Evolutionary conservation across 805 yeast genomes (phyloP).

Genomic region (Cyberlindnera sargentensis): DNA sequence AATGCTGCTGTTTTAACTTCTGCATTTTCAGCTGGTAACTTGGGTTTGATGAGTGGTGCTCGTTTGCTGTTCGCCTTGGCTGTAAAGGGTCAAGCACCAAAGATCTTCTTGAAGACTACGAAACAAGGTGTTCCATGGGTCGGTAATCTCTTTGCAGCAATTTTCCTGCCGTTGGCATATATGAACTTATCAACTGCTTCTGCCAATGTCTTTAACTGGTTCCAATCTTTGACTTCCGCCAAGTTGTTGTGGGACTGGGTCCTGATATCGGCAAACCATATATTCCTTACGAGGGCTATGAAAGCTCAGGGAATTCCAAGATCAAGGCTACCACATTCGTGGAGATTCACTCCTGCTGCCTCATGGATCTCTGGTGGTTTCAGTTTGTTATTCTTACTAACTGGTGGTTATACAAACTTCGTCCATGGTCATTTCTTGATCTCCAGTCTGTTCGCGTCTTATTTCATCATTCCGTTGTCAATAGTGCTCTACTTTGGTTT

Average conservation of each 20-base stretch:
- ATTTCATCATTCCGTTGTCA: constrained; percentile 22
- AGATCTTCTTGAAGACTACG: constrained; percentile 25
- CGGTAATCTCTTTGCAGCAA: constrained; percentile 19
- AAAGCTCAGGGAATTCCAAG: constrained; percentile 28
- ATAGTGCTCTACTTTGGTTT: constrained; percentile 25
- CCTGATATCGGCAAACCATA: constrained; percentile 26
- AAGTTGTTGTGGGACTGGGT: constrained; percentile 26
- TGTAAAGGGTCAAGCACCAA: constrained; percentile 31
- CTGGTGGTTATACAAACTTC: constrained; percentile 30
- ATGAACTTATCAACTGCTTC: constrained; percentile 23
- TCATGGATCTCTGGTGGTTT: constrained; percentile 27
- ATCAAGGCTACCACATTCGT: constrained; percentile 9
- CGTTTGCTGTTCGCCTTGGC: constrained; percentile 31
- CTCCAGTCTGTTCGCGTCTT: constrained; percentile 8
- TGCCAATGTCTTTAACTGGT: constrained; percentile 29
- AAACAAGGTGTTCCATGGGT: constrained; percentile 28
- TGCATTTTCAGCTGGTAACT: constrained; percentile 32
- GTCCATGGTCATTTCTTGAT: constrained; percentile 24
- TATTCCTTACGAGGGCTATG: constrained; percentile 27
- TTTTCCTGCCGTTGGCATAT: constrained; percentile 30
- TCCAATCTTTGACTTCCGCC: constrained; percentile 27
- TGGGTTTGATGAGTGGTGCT: constrained; percentile 22
- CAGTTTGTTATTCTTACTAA: constrained; percentile 24
- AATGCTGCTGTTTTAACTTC: constrained; percentile 33
- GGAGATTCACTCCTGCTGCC: constrained; percentile 14